Evolutionary conservation across 106 monocot species (phyloP).

Genomic region (Dioscorea alata): DNA sequence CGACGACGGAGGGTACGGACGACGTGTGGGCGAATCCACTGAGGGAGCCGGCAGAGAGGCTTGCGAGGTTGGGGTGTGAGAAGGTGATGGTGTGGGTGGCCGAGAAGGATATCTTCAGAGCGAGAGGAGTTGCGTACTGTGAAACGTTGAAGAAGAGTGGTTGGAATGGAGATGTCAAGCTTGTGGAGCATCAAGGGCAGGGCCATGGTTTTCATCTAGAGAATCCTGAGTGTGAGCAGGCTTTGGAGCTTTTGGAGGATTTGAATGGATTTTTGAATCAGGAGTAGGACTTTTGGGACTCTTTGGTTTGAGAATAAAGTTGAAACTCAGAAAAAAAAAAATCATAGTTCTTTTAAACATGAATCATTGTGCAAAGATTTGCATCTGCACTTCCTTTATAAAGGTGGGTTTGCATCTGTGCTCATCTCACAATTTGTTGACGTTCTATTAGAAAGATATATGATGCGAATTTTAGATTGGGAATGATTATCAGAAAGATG

Average conservation of each 20-base stretch:
- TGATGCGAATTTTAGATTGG: too few relatives aligned
- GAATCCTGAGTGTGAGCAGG: constrained; percentile 4
- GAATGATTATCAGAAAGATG: too few relatives aligned
- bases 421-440: too few relatives aligned
- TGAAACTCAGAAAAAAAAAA: too few relatives aligned
- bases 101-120: neutral
- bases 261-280: neutral
- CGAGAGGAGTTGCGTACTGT: neutral
- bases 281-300: too few relatives aligned
- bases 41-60: neutral
- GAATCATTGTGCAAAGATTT: too few relatives aligned
- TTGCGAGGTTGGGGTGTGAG: neutral
- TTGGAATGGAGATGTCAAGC: neutral
- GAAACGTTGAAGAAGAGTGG: neutral
- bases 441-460: too few relatives aligned
- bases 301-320: too few relatives aligned
- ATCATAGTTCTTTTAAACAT: too few relatives aligned
- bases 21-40: neutral
- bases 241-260: neutral
- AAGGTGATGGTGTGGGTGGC: neutral
- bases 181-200: neutral
- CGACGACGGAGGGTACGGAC: neutral
- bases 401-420: too few relatives aligned
- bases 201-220: neutral
- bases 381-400: too few relatives aligned